A percentile compares a stretch with the other conserved stretches of the same genome.
Evolutionary conservation across 176 grass and related monocot species (phyloP).

Genomic region (Echinochloa phyllopogon): DNA sequence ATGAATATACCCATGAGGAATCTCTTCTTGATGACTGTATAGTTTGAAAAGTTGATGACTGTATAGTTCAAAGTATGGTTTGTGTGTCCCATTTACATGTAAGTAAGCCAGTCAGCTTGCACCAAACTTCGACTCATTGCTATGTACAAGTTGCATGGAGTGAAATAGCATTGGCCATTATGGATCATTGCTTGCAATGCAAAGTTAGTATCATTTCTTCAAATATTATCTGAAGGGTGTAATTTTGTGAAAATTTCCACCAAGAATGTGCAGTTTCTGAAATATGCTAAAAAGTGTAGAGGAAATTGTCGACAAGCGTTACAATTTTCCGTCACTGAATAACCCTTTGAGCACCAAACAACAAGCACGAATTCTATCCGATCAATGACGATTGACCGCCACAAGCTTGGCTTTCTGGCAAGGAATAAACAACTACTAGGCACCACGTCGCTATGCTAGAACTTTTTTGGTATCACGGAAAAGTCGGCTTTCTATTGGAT

Average conservation of each 20-base stretch:
- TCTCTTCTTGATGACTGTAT: not conserved
- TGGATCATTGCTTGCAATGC: not conserved
- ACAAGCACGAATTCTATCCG: no score
- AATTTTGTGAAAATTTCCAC: not conserved
- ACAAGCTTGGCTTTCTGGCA: not conserved
- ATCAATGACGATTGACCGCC: no score
- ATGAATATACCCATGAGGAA: not conserved
- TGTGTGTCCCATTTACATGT: not conserved
- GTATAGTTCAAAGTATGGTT: not conserved
- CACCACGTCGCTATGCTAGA: no score
- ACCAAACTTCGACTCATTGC: not conserved
- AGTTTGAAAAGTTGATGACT: no score
- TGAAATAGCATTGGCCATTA: not conserved
- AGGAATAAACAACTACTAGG: not conserved
- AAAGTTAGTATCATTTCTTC: not conserved
- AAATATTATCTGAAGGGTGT: not conserved
- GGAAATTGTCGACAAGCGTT: not conserved
- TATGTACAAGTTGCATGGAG: not conserved
- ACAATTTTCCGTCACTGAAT: no score
- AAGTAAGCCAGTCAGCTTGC: not conserved
- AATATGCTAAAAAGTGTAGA: not conserved
- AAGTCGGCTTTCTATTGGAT: not conserved
- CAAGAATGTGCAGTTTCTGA: not conserved
- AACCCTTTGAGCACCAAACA: no score
- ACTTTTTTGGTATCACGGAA: not conserved